A percentile compares a stretch with the other conserved stretches of the same genome.
phyloP scores from a whole-genome alignment of 129 eudicot genomes.

The Heracleum sosnowskyi region DNA sequence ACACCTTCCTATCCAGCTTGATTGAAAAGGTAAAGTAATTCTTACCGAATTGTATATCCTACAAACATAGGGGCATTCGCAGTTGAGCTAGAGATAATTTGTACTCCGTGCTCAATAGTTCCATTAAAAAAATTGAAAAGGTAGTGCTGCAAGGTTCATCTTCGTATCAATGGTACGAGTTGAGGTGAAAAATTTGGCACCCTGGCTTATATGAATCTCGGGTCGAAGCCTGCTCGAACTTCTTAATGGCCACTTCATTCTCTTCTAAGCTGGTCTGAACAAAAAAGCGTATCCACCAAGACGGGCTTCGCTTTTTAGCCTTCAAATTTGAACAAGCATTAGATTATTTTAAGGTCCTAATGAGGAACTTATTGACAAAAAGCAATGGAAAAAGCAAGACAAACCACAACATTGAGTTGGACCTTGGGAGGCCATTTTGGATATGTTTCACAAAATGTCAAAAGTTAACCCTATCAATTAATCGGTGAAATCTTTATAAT shows the following conservation, averaged over 20 bases:
- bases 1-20: neutral
- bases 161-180: conserved; percentile 41
- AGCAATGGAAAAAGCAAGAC: neutral
- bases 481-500: neutral
- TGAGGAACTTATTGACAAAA: neutral
- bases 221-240: conserved; percentile 62
- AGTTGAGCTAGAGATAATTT: conserved; percentile 18
- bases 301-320: conserved; percentile 76
- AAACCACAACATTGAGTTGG: neutral
- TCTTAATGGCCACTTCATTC: conserved; percentile 62
- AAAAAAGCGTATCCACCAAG: conserved; percentile 82
- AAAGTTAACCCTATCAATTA: neutral
- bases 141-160: neutral
- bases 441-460: neutral
- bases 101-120: conserved; percentile 21
- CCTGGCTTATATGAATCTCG: conserved; percentile 41
- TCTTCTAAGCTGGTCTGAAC: conserved; percentile 65
- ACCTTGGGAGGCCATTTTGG: neutral
- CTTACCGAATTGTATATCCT: conserved; percentile 1
- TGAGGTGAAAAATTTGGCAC: conserved; percentile 78
- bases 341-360: conserved; percentile 7
- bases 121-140: neutral
- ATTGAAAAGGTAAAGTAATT: neutral
- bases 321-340: conserved; percentile 18
- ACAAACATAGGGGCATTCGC: conserved; percentile 7